Conservation (phyloP, 148 eudicot species). For the Arbutus unedo region DNA sequence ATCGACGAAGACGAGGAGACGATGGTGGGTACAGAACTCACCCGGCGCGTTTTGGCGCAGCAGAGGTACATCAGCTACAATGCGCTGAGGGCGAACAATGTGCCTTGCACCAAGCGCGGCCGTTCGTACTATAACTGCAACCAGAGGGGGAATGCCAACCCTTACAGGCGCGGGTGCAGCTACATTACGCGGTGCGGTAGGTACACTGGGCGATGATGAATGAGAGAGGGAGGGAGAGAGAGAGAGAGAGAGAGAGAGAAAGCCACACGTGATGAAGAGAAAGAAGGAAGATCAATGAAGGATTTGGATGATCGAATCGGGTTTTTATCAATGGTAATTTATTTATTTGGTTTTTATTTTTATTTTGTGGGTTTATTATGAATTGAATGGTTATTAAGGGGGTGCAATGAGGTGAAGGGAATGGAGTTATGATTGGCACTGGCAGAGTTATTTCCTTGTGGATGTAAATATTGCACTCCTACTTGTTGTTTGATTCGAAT, state of each 20-base stretch:
- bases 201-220: background rate
- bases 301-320: background rate
- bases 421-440: background rate
- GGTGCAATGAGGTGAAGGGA: background rate
- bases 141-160: conserved; percentile 16
- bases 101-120: conserved; percentile 19
- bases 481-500: background rate
- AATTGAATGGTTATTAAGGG: background rate
- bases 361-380: background rate
- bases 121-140: conserved; percentile 21
- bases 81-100: conserved; percentile 5
- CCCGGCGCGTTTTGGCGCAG: conserved; percentile 8
- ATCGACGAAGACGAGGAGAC: conserved; percentile 19
- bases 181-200: background rate
- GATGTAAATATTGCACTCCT: background rate
- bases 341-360: background rate
- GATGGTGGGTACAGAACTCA: conserved; percentile 20
- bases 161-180: conserved; percentile 24
- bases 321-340: background rate
- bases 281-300: background rate
- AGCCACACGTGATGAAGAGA: background rate
- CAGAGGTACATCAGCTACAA: conserved; percentile 20
- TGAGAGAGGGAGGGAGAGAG: background rate
- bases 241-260: background rate
- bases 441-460: background rate